Percentiles rank a stretch among this genome's conserved stretches.
phyloP scores from a whole-genome alignment of 805 yeast species.

The Isabelozyma gotoi region DNA sequence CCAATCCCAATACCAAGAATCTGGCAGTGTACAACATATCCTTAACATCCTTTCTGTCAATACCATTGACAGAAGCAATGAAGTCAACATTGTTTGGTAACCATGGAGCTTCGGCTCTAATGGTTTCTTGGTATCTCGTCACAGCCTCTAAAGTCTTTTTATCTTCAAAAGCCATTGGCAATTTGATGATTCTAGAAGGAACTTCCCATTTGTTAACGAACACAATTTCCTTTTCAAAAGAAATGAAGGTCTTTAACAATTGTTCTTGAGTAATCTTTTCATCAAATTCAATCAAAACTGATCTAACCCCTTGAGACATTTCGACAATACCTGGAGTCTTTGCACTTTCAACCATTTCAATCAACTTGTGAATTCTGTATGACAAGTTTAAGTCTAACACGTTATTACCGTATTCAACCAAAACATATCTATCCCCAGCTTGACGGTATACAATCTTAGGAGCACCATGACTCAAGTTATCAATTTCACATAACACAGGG shows the following conservation, averaged over 20 bases:
- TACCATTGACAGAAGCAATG: slow-evolving; percentile 83
- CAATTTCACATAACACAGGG: slow-evolving; percentile 63
- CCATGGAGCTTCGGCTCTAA: slow-evolving; percentile 94
- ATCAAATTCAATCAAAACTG: slow-evolving; percentile 85
- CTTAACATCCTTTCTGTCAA: slow-evolving; percentile 71
- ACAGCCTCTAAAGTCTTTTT: slow-evolving; percentile 86
- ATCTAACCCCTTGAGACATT: slow-evolving; percentile 96
- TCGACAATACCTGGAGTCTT: slow-evolving; percentile 82
- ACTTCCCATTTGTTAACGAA: slow-evolving; percentile 83
- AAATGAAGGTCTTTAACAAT: slow-evolving; percentile 62
- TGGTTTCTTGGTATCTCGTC: slow-evolving; percentile 87
- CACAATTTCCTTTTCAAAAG: slow-evolving; percentile 73
- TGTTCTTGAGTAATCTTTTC: slow-evolving; percentile 62
- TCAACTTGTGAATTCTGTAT: slow-evolving; percentile 82
- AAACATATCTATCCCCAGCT: slow-evolving; percentile 92
- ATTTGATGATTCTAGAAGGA: slow-evolving; percentile 73
- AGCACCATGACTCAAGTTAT: slow-evolving; percentile 45
- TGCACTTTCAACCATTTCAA: slow-evolving; percentile 64
- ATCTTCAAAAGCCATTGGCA: slow-evolving; percentile 98
- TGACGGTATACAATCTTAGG: slow-evolving; percentile 87
- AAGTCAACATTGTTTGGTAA: slow-evolving; percentile 96
- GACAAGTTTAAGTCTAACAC: slow-evolving; percentile 79
- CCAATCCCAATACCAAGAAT: slow-evolving; percentile 90
- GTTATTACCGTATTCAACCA: slow-evolving; percentile 92
- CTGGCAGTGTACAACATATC: slow-evolving; percentile 87